These are phyloP conservation scores for Tympanopsis confertula DNA, from an alignment of 2,329 filamentous ascomycete species.

Conservation along the genomic window DNA sequence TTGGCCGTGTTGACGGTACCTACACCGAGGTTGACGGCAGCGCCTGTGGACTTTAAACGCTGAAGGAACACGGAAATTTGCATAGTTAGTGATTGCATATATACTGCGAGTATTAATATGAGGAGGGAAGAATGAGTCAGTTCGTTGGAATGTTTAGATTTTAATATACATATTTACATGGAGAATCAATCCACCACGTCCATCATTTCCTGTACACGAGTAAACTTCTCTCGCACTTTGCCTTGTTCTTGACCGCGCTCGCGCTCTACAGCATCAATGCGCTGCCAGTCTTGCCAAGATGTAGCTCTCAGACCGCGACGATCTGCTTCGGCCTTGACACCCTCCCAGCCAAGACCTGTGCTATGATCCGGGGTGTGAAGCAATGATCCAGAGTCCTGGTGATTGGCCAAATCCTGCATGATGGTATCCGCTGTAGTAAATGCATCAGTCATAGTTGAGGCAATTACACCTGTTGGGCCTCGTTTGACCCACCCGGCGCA, in stretches of 20 bases:
- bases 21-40: background rate
- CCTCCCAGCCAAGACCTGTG: slow-evolving; percentile 62
- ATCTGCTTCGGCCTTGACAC: slow-evolving; percentile 48
- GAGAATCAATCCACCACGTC: slow-evolving; percentile 25
- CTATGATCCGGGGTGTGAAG: slow-evolving; percentile 17
- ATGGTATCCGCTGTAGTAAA: slow-evolving; percentile 82
- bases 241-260: slow-evolving; percentile 52
- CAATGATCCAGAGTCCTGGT: slow-evolving; percentile 32
- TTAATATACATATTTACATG: too few species aligned
- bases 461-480: slow-evolving; percentile 89
- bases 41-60: background rate
- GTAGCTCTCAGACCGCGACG: slow-evolving; percentile 48
- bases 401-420: slow-evolving; percentile 57
- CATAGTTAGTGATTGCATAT: too few species aligned
- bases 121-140: too few species aligned
- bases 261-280: slow-evolving; percentile 70
- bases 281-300: slow-evolving; percentile 76
- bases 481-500: slow-evolving; percentile 94
- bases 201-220: slow-evolving; percentile 44
- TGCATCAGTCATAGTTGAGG: slow-evolving; percentile 88
- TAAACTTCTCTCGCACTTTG: slow-evolving; percentile 69
- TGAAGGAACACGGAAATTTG: too few species aligned
- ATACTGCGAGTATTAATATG: too few species aligned
- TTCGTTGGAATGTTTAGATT: too few species aligned
- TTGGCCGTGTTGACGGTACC: slow-evolving; percentile 7